Conservation (phyloP, 1,284 basidiomycete species). For the Pyrrhoderma noxium region DNA sequence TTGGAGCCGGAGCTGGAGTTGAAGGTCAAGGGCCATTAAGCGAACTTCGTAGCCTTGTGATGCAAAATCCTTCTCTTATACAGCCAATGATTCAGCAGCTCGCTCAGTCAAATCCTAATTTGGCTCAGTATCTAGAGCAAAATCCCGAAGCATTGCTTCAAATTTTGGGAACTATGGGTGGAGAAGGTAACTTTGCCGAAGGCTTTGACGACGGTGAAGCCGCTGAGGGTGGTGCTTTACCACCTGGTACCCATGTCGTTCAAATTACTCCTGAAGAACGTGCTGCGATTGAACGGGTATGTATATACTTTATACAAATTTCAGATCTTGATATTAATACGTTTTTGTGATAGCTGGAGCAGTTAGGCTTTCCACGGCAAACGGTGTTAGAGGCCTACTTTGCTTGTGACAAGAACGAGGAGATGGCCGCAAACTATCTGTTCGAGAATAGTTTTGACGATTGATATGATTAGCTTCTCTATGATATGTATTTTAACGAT, state of each 20-base stretch:
- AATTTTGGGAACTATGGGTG: slow-evolving; percentile 42
- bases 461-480: slow-evolving; percentile 5
- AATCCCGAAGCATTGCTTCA: slow-evolving; percentile 70
- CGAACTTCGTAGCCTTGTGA: slow-evolving; percentile 63
- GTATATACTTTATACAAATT: slow-evolving; percentile 22
- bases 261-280: slow-evolving; percentile 79
- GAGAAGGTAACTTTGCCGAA: slow-evolving; percentile 32
- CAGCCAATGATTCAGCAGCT: slow-evolving; percentile 84
- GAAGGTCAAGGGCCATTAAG: slow-evolving; percentile 33
- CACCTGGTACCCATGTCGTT: slow-evolving; percentile 62
- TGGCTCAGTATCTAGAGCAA: slow-evolving; percentile 58
- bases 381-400: slow-evolving; percentile 80
- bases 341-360: slow-evolving; percentile 54
- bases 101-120: slow-evolving; percentile 61
- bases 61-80: slow-evolving; percentile 69
- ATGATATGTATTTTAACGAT: not conserved
- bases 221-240: slow-evolving; percentile 28
- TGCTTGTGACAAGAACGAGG: slow-evolving; percentile 93
- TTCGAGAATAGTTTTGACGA: slow-evolving; percentile 73
- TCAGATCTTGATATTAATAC: not conserved
- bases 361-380: slow-evolving; percentile 78
- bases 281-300: slow-evolving; percentile 79
- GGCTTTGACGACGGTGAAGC: slow-evolving; percentile 38
- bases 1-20: slow-evolving; percentile 27
- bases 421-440: slow-evolving; percentile 86